phyloP scores from a whole-genome alignment of 257 asterid species.

The Ligustrum vulgare region DNA sequence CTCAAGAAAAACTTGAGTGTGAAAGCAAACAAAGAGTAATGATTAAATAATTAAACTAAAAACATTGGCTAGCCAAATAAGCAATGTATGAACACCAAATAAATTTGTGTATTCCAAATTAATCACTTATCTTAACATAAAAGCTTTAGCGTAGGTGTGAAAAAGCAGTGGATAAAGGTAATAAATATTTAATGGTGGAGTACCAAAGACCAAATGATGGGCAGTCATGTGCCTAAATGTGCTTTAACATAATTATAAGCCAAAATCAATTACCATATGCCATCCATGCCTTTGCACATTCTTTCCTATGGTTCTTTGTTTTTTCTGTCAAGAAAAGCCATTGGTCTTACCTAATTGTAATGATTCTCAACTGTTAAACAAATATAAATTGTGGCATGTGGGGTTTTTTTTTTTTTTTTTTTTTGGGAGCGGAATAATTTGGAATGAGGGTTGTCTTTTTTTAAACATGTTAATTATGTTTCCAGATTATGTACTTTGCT shows the following conservation, averaged over 20 bases:
- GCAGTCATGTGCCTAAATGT: conserved; percentile 29
- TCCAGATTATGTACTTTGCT: background rate
- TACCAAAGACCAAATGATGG: conserved; percentile 30
- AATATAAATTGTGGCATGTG: conserved; percentile 17
- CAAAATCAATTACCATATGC: conserved; percentile 14
- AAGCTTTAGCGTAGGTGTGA: background rate
- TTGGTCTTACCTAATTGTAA: conserved; percentile 10
- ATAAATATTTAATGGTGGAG: conserved; percentile 14
- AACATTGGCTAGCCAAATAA: background rate
- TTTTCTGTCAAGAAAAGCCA: background rate
- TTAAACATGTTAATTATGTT: background rate
- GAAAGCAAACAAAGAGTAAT: background rate
- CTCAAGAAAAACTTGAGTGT: background rate
- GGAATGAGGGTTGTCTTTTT: conserved; percentile 21
- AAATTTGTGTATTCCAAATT: background rate
- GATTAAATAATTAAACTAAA: background rate
- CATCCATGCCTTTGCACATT: conserved; percentile 24
- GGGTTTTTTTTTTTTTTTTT: background rate
- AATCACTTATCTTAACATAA: background rate
- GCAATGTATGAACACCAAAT: background rate
- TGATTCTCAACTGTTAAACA: conserved; percentile 9
- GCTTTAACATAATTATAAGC: background rate
- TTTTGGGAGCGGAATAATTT: conserved; percentile 17
- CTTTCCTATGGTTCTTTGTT: conserved; percentile 12
- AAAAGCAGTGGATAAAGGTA: conserved; percentile 6